Evolutionary conservation across 2,329 filamentous ascomycete species (phyloP), one percentile per base, ranked within the genome.

Genomic region (Trichophyton simii): DNA sequence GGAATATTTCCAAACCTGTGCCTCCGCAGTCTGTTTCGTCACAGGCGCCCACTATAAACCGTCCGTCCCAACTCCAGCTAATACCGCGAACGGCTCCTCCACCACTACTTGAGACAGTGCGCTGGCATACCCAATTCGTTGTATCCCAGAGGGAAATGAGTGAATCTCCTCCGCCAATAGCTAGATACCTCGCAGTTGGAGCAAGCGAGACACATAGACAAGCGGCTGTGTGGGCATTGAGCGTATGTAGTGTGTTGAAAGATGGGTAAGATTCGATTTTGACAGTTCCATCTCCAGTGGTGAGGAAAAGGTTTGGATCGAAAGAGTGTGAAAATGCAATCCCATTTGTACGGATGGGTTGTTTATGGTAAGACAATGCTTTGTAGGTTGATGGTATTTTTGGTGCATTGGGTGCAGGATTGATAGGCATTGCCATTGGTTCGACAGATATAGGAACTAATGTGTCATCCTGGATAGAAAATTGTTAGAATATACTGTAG

Each of bases 101-200:
- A 46, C 73, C 75, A 44, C 71, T 68, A 52, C 75, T 78, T 1
- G 76, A 76, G 7, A 79, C 67, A 0, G 77, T 79, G 44, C 77
- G 75, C 28, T 72, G 74, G 63, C 78, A 79, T 59, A 79, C 74
- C 77, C 77, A 80, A 66, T 80, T 77, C 2, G 72, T 77, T 3
- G 78, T 80, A 67, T 80, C 78, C 77, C 77, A 80, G 34, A 80
- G 73, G 11, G 77, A 77, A 57, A 80, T 78, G 36, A 80, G 70
- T 9, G 78, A 76, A 67, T 80, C 78, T 59, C 75, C 76, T 36
- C 77, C 78, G 42, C 77, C 78, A 22, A 79, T 69, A 20, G 78
- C 78, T 25, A 80, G 71, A 65, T 80, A 79, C 62, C 77, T 77
- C 57, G 76, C 76, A 28, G 73, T 77, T 1, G 78, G 78, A 11